Evolutionary conservation across 164 flowering plant genomes (phyloP), one percentile per base, ranked within the genome.

Genomic region (Stephania japonica): DNA sequence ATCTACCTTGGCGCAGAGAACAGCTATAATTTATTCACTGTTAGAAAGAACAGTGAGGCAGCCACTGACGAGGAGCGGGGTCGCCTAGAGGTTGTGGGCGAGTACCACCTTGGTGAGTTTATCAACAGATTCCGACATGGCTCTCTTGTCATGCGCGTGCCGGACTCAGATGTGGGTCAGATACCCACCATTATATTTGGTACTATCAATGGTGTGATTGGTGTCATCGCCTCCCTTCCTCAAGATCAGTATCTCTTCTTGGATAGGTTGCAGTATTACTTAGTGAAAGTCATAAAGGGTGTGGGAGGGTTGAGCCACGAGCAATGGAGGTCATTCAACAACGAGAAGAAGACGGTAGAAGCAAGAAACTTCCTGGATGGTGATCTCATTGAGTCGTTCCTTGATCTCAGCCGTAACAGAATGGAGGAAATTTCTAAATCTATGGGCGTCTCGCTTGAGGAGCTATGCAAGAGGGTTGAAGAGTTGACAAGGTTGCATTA

Each of bases 301-400:
- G 97, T 95, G 0, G 98, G 98, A 70, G 98, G 99, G 18, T 76
- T 95, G 79, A 90, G 90, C 84, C 99, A 95, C 50, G 99, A 95
- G 73, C 98, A 93, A 9, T 95, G 99, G 98, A 85, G 99, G 53
- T 90, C 97, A 26, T 93, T 88, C 78, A 87, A 88, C 86, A 91
- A 87, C 68, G 98, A 95, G 83, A 93, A 91, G 87, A 93, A 85
- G 77, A 89, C 90, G 5, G 88, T 73, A 4, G 98, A 91, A 38
- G 92, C 97, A 1, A 89, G 77, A 75, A 89, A 87, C 73, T 95
- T 93, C 82, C 73, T 95, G 77, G 99, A 95, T 68, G 99, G 99
- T 6, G 98, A 95, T 83, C 80, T 93, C 38, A 95, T 95, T 10
- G 98, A 95, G 71, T 91, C 98, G 6, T 95, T 93, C 78, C 90